phyloP scores from a whole-genome alignment of 306 rosid genomes.

The Quercus bicolor region DNA sequence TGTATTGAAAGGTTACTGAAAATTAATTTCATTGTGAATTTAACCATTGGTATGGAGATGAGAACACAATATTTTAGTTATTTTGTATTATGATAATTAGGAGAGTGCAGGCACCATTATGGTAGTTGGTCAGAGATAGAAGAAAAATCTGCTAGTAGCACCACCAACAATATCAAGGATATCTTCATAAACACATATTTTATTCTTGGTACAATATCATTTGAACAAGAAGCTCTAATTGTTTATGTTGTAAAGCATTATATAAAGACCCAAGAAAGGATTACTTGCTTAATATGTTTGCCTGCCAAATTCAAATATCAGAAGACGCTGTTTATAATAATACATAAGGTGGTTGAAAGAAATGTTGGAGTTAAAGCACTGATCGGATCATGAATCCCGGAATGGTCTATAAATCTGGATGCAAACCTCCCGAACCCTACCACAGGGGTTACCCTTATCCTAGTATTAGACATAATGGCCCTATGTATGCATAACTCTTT shows the following conservation, averaged over 20 bases:
- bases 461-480: neutral
- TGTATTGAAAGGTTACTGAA: too few relatives aligned
- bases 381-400: neutral
- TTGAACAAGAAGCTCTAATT: neutral
- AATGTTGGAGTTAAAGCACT: neutral
- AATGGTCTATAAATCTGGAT: constrained; percentile 5
- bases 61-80: too few relatives aligned
- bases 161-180: constrained; percentile 18
- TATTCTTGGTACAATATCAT: neutral
- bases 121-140: constrained; percentile 8
- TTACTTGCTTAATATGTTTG: constrained; percentile 13
- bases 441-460: neutral
- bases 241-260: too few relatives aligned
- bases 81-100: too few relatives aligned
- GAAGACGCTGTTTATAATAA: neutral
- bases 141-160: constrained; percentile 2
- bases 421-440: constrained; percentile 5
- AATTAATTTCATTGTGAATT: too few relatives aligned
- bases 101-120: neutral
- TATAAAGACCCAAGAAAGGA: neutral
- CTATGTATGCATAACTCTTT: neutral
- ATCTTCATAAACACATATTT: constrained; percentile 2
- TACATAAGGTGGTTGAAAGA: neutral
- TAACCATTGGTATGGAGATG: too few relatives aligned
- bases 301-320: neutral